Evolutionary conservation across 129 eudicot species (phyloP).

Genomic region (Artemisia annua): DNA sequence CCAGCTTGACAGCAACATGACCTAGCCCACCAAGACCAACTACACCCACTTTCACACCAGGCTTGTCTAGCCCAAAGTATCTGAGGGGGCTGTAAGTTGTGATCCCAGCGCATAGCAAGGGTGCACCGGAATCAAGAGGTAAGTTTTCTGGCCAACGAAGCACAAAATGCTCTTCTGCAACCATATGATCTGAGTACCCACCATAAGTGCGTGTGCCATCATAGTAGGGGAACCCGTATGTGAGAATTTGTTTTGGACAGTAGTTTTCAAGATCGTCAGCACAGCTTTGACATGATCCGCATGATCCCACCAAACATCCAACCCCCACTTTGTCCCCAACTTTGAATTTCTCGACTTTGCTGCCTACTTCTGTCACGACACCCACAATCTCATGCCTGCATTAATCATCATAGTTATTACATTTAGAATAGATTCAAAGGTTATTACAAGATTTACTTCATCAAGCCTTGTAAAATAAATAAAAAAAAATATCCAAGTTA

Average conservation of each 20-base stretch:
- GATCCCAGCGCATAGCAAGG: constrained; percentile 64
- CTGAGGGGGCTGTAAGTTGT: constrained; percentile 55
- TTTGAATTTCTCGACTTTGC: constrained; percentile 61
- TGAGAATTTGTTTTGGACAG: constrained; percentile 41
- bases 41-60: constrained; percentile 51
- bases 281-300: constrained; percentile 57
- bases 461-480: no score
- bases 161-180: constrained; percentile 49
- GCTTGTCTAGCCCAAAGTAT: constrained; percentile 48
- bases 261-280: constrained; percentile 40
- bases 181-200: constrained; percentile 61
- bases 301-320: constrained; percentile 69
- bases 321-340: constrained; percentile 77
- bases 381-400: constrained; percentile 72
- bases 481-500: no score
- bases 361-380: constrained; percentile 66
- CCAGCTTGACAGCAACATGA: constrained; percentile 57
- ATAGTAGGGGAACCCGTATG: constrained; percentile 25
- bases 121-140: constrained; percentile 55
- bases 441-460: no score
- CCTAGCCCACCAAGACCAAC: constrained; percentile 72
- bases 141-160: constrained; percentile 51
- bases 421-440: no score
- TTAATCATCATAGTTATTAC: background rate
- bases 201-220: constrained; percentile 63